phyloP scores from a whole-genome alignment of 345 rosid genomes.

The Aquilaria yunnanensis region DNA sequence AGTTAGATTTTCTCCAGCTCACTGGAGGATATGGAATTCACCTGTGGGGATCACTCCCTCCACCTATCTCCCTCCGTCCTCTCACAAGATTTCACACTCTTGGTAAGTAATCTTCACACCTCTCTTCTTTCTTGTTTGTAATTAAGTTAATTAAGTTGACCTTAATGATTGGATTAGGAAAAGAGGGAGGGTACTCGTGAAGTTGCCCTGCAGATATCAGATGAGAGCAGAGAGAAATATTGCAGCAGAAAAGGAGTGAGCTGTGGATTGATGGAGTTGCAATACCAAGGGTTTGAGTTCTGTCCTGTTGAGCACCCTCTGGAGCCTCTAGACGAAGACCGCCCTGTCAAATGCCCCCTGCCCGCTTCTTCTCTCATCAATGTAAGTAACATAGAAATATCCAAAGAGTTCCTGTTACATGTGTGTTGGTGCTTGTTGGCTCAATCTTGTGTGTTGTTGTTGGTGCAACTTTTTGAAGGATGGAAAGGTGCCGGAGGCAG shows the following conservation, averaged over 20 bases:
- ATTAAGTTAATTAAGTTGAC: no score
- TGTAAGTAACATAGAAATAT: constrained; percentile 26
- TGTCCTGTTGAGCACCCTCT: constrained; percentile 86
- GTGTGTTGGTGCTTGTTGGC: neutral
- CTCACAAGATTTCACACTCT: neutral
- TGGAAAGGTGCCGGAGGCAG: constrained; percentile 20
- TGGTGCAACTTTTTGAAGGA: constrained; percentile 13
- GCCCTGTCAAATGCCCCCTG: constrained; percentile 83
- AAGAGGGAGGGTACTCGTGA: constrained; percentile 15
- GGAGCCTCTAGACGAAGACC: constrained; percentile 91
- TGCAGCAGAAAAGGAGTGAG: constrained; percentile 7
- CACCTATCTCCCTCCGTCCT: constrained; percentile 1
- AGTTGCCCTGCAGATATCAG: constrained; percentile 5
- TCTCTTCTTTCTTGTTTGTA: no score
- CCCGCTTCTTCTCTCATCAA: constrained; percentile 50
- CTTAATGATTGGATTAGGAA: constrained; percentile 14
- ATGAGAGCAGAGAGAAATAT: constrained; percentile 16
- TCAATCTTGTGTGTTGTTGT: neutral
- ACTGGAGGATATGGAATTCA: constrained; percentile 24
- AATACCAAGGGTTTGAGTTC: constrained; percentile 34
- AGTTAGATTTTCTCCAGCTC: constrained; percentile 24
- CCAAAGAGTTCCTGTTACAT: neutral
- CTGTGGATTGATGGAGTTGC: constrained; percentile 19
- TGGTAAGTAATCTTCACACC: neutral
- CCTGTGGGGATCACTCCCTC: constrained; percentile 27